Base-by-base conservation (phyloP, 1,139 yeast genomes). In the Debaryomycetaceae sp. region DNA sequence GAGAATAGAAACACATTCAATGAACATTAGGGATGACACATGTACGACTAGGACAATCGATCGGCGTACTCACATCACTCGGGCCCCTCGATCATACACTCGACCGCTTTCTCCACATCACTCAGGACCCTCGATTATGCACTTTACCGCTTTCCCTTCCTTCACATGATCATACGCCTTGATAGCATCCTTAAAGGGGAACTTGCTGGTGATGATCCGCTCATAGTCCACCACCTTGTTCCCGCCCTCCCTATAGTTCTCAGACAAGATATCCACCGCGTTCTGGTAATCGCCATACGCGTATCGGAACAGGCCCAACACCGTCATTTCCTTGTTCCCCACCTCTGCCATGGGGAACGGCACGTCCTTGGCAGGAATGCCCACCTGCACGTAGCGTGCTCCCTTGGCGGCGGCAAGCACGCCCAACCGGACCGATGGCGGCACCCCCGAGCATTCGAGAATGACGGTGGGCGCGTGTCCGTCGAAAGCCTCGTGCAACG, bases 221-320 rank as follows among this genome's bases (percentile, higher is more conserved):
- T 64, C 70, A 34, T 59, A 64, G 40, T 64, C 68, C 33, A 64
- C 51, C 2, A 58, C 58, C 14, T 56, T 52, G 35, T 70, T 75
- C 34, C 74, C 78, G 35, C 78, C 71, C 32, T 77, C 67, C 40
- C 61, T 67, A 31, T 79, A 80, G 35, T 71, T 62, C 16, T 73
- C 66, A 32, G 57, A 68, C 32, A 83, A 62, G 39, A 85, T 64
- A 26, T 70, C 69, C 25, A 85, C 85, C 2, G 92, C 74, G 27
- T 77, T 73, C 41, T 70, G 68, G 62, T 83, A 85, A 52, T 83
- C 94, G 37, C 83, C 78, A 40, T 67, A 76, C 31, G 77, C 75
- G 55, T 86, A 86, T 52, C 96, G 73, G 67, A 83, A 85, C 36
- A 78, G 73, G 23, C 93, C 94, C 47, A 68, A 74, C 46, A 82